Evolutionary conservation across 2,329 filamentous ascomycete genomes (phyloP).

Genomic region (Drechslerella coelobrocha): DNA sequence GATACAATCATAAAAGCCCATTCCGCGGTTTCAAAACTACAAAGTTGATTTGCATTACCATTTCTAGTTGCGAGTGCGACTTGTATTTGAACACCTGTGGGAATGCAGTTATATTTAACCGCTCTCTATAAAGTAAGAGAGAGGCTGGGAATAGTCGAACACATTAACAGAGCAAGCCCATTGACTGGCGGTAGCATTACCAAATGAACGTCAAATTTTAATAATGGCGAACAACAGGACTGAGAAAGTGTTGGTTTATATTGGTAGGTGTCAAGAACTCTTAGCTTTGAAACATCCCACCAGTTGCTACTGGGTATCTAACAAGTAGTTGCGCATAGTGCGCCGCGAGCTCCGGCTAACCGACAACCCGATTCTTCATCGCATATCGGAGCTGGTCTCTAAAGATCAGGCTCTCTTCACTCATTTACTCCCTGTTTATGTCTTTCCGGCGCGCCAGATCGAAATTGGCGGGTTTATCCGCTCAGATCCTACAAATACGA

Average conservation of each 20-base stretch:
- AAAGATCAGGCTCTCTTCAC: constrained; percentile 58
- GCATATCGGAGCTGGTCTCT: constrained; percentile 51
- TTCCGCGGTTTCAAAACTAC: not conserved
- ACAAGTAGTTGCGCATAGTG: too few relatives aligned
- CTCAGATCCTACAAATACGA: constrained; percentile 56
- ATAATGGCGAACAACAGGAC: constrained; percentile 22
- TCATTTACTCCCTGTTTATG: constrained; percentile 74
- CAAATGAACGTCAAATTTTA: not conserved
- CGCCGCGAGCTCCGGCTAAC: constrained; percentile 74
- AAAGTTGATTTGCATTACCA: not conserved
- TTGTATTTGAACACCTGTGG: not conserved
- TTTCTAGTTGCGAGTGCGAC: not conserved
- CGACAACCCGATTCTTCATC: constrained; percentile 76
- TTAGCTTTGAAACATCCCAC: not conserved
- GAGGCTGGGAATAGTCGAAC: too few relatives aligned
- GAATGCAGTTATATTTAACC: not conserved
- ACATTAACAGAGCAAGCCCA: not conserved
- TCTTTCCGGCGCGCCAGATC: constrained; percentile 73
- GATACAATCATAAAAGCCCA: not conserved
- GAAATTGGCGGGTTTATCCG: constrained; percentile 79
- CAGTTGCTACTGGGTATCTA: too few relatives aligned
- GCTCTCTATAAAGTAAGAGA: too few relatives aligned
- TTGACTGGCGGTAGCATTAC: not conserved
- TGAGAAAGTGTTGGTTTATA: constrained; percentile 26
- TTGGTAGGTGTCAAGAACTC: constrained; percentile 6